Evolutionary conservation across 108 stramenopile genomes (phyloP).

Genomic region (Nitzschia inconspicua): DNA sequence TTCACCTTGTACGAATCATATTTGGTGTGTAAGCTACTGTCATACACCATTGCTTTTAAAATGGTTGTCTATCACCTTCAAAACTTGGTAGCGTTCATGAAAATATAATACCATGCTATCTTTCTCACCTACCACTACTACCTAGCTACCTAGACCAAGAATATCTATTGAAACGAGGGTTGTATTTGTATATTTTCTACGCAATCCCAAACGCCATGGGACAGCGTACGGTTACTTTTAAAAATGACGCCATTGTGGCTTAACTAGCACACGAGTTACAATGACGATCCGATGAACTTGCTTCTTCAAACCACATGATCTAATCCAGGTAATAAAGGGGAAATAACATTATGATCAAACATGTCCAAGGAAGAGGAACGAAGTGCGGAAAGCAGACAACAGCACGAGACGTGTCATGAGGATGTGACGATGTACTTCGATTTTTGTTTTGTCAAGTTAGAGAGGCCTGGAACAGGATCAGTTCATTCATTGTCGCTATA

Average conservation of each 20-base stretch:
- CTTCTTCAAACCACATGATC: slow-evolving; percentile 53
- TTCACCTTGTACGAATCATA: too few relatives aligned
- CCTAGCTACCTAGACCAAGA: too few relatives aligned
- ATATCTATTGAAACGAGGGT: slow-evolving; percentile 56
- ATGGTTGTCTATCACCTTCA: too few relatives aligned
- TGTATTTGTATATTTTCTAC: slow-evolving; percentile 87
- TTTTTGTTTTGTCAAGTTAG: slow-evolving; percentile 41
- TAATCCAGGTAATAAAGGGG: slow-evolving; percentile 80
- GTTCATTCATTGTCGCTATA: neutral
- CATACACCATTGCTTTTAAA: too few relatives aligned
- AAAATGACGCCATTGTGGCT: slow-evolving; percentile 70
- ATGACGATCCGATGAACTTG: slow-evolving; percentile 73
- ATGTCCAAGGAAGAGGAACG: neutral
- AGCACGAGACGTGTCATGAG: slow-evolving; percentile 38
- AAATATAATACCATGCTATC: too few relatives aligned
- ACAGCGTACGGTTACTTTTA: slow-evolving; percentile 72
- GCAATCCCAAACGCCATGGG: slow-evolving; percentile 73
- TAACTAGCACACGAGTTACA: slow-evolving; percentile 70
- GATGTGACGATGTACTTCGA: slow-evolving; percentile 84
- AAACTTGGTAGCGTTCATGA: too few relatives aligned
- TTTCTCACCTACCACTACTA: too few relatives aligned
- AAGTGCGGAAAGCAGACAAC: slow-evolving; percentile 41
- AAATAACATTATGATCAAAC: slow-evolving; percentile 76
- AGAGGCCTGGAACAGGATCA: neutral
- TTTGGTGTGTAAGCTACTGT: too few relatives aligned